Evolutionary conservation across 805 yeast species (phyloP), one percentile per base, ranked within the genome.

Genomic region (Ogataea ramenticola): DNA sequence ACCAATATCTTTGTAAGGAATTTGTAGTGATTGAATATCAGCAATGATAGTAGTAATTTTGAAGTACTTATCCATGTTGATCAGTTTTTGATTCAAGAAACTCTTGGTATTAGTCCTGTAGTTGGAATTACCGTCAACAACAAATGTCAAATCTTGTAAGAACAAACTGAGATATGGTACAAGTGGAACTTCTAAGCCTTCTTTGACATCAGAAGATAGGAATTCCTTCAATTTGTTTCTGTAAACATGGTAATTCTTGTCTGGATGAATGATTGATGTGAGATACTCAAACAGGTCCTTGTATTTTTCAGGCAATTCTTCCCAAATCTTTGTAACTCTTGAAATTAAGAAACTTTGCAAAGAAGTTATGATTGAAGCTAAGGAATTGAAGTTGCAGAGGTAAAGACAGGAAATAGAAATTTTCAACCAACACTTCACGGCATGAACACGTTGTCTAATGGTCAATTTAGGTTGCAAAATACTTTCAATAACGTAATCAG

Each of bases 111-210:
- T 76, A 47, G 70, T 75, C 57, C 90, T 69, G 57, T 67, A 80
- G 52, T 78, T 81, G 34, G 83, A 73, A 56, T 85, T 85, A n/a
- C 93, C 91, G 52, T 86, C 95, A 42, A 80, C 74, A n/a, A 84
- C 78, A 64, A 85, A 84, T 0, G 90, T 84, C 53, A 86, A 68
- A 61, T 86, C 95, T 61, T 83, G 93, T 38, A 86, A 65, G 58
- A 82, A 85, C 43, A 86, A 64, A 39, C 84, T 80, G 45, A 85
- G 71, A 57, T 84, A 86, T 16, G 95, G 95, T 32, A 86, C 90
- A 19, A 79, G 74, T 0, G 90, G 88, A 19, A 79, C 66, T 46
- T 66, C 74, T 58, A 64, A 63, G 53, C 48, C 61, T 54, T 48
- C 68, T 31, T 64, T 65, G 26, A 57, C 42, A 34, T 74, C 77